Conservation (phyloP, 2,329 filamentous ascomycete species). For the Epichloe coenophiala region DNA sequence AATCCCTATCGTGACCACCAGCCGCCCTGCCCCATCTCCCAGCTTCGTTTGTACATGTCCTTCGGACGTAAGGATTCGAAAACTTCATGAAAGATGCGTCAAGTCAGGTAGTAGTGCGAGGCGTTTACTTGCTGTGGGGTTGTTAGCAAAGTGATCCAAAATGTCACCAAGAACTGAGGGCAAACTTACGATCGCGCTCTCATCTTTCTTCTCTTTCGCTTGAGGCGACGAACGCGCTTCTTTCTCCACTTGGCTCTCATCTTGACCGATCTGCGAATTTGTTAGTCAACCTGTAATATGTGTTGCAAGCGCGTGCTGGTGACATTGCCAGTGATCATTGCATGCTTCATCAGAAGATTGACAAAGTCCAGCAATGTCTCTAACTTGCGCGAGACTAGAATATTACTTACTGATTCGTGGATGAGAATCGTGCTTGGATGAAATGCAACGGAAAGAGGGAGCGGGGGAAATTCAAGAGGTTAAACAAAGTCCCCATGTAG, state of each 20-base stretch:
- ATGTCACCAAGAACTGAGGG: neutral
- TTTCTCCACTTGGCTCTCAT: constrained; percentile 99
- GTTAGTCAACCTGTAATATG: neutral
- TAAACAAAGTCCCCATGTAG: constrained; percentile 20
- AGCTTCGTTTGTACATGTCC: constrained; percentile 12
- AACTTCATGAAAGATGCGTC: constrained; percentile 30
- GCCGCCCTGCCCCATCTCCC: constrained; percentile 7
- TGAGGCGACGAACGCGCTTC: constrained; percentile 98
- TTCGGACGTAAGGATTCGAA: constrained; percentile 20
- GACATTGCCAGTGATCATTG: neutral
- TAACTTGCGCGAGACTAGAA: neutral
- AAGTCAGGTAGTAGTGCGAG: constrained; percentile 44
- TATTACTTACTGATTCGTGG: constrained; percentile 26
- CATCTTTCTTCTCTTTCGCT: constrained; percentile 99
- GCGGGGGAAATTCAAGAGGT: constrained; percentile 17
- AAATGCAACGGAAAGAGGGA: constrained; percentile 19
- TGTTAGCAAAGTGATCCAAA: constrained; percentile 18
- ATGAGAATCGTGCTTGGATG: constrained; percentile 33
- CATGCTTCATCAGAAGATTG: neutral
- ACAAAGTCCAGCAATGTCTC: neutral
- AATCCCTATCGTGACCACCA: constrained; percentile 8
- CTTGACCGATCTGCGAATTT: constrained; percentile 31
- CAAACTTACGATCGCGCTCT: constrained; percentile 83
- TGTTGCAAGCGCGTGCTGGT: neutral
- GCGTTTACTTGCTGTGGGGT: constrained; percentile 50